Percentiles rank a stretch among this genome's conserved stretches.
Evolutionary conservation across 148 eudicot genomes (phyloP).

Genomic region (Camellia granthamiana): DNA sequence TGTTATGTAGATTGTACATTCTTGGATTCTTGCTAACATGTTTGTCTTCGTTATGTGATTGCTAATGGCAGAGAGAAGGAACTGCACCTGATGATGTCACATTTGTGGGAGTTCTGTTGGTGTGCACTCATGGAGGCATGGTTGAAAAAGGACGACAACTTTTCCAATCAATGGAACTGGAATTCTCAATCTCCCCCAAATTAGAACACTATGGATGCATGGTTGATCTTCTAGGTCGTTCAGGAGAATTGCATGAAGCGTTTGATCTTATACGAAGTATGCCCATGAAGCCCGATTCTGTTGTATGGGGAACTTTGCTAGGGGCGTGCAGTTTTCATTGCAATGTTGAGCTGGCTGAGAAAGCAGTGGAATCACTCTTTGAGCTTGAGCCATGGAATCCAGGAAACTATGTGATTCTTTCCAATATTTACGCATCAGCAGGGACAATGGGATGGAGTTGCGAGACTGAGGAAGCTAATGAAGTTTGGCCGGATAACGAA

Average conservation of each 20-base stretch:
- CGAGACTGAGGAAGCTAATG: slow-evolving; percentile 58
- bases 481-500: slow-evolving; percentile 50
- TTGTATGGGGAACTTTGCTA: slow-evolving; percentile 59
- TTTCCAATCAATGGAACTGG: slow-evolving; percentile 40
- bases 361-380: slow-evolving; percentile 44
- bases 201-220: slow-evolving; percentile 71
- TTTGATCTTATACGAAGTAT: slow-evolving; percentile 38
- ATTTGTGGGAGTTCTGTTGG: slow-evolving; percentile 49
- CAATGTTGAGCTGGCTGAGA: slow-evolving; percentile 57
- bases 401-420: slow-evolving; percentile 70
- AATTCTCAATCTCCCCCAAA: slow-evolving; percentile 39
- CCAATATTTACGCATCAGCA: slow-evolving; percentile 55
- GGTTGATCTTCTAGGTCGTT: slow-evolving; percentile 70
- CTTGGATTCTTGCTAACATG: background rate
- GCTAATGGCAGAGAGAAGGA: slow-evolving; percentile 31
- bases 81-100: slow-evolving; percentile 53
- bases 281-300: slow-evolving; percentile 52
- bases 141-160: slow-evolving; percentile 38
- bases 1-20: background rate
- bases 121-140: slow-evolving; percentile 64
- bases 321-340: slow-evolving; percentile 57
- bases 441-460: slow-evolving; percentile 52
- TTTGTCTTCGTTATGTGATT: background rate
- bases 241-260: slow-evolving; percentile 51
- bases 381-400: slow-evolving; percentile 60